Percentiles rank a stretch among this genome's conserved stretches.
These are phyloP conservation scores for Diddensiella caesifluorescens DNA, from an alignment of 805 yeast genomes.

Conservation along the genomic window DNA sequence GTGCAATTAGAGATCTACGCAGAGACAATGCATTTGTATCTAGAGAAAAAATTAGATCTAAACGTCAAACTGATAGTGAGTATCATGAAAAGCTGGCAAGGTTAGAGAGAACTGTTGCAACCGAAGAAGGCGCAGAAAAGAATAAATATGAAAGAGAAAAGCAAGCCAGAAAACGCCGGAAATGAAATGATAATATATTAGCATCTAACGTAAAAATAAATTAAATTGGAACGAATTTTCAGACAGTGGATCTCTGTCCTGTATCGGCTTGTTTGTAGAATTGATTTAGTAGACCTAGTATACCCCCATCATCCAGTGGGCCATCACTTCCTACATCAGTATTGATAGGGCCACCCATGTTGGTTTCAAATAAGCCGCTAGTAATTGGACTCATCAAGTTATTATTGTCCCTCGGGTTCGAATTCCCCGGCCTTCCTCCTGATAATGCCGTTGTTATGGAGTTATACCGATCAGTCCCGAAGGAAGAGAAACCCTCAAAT, in stretches of 20 bases:
- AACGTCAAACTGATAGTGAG: constrained; percentile 65
- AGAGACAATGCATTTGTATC: constrained; percentile 83
- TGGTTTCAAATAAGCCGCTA: neutral
- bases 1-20: constrained; percentile 83
- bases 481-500: neutral
- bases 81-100: constrained; percentile 89
- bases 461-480: neutral
- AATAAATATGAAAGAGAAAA: constrained; percentile 87
- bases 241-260: constrained; percentile 1
- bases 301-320: constrained; percentile 41
- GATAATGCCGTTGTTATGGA: neutral
- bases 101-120: constrained; percentile 78
- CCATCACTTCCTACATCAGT: constrained; percentile 7
- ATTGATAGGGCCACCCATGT: neutral
- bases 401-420: neutral
- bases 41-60: constrained; percentile 73
- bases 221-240: no score
- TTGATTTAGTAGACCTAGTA: constrained; percentile 74
- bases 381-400: no score
- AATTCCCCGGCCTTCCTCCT: neutral
- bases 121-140: constrained; percentile 93
- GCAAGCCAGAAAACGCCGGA: constrained; percentile 44
- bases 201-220: no score
- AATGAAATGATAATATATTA: neutral
- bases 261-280: constrained; percentile 59